Conservation (phyloP, 768 basidiomycete genomes). For the Termitomyces eurrhizus region DNA sequence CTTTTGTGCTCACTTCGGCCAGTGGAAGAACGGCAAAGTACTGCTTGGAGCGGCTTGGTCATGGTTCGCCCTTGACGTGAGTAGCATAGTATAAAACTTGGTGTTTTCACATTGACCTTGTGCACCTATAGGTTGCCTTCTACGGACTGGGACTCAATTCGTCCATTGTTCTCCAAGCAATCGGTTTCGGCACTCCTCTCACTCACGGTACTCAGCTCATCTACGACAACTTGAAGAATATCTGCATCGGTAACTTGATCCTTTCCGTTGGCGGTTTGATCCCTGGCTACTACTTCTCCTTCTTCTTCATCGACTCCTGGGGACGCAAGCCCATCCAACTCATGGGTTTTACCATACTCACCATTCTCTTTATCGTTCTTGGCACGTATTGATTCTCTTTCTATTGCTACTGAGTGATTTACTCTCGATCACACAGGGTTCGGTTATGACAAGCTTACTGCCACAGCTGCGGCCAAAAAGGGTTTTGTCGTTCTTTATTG, state of each 20-base stretch:
- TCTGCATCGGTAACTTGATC: constrained; percentile 73
- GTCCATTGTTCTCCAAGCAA: constrained; percentile 66
- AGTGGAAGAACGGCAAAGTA: constrained; percentile 78
- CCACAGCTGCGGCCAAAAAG: constrained; percentile 35
- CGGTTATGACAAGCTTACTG: constrained; percentile 54
- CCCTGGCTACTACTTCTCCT: constrained; percentile 72
- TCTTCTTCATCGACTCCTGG: constrained; percentile 70
- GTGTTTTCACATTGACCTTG: neutral
- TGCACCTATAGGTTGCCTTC: constrained; percentile 62
- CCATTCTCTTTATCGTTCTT: constrained; percentile 63
- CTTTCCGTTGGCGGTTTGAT: constrained; percentile 75
- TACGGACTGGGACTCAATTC: constrained; percentile 89
- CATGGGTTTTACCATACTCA: constrained; percentile 70
- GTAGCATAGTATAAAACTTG: constrained; percentile 22
- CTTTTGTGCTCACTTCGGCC: constrained; percentile 63
- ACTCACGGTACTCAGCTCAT: constrained; percentile 33
- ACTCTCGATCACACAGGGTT: constrained; percentile 45
- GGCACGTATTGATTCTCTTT: constrained; percentile 36
- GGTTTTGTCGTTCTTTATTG: constrained; percentile 84
- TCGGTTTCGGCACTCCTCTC: constrained; percentile 60
- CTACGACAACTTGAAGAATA: constrained; percentile 58
- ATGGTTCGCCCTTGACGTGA: constrained; percentile 85
- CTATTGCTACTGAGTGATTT: neutral
- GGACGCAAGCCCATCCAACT: constrained; percentile 82
- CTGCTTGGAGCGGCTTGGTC: constrained; percentile 76